phyloP scores from a whole-genome alignment of 305 asterid genomes.

The Lippia alba region DNA sequence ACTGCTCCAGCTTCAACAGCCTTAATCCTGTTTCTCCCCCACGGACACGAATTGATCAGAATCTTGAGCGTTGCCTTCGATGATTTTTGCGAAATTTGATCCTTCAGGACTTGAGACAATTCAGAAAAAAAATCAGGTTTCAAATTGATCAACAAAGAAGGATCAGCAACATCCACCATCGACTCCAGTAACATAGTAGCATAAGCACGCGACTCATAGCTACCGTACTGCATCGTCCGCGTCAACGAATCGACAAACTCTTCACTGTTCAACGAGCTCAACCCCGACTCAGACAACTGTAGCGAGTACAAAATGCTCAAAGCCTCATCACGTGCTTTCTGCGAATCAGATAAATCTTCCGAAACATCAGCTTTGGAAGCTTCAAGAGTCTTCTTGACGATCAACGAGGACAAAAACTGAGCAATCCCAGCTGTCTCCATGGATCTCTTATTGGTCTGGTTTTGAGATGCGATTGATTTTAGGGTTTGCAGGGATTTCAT shows the following conservation, averaged over 20 bases:
- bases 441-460: constrained; percentile 59
- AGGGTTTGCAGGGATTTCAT: constrained; percentile 50
- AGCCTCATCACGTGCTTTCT: constrained; percentile 52
- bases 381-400: constrained; percentile 32
- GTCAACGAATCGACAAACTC: constrained; percentile 54
- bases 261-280: constrained; percentile 45
- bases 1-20: constrained; percentile 64
- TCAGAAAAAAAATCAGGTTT: constrained; percentile 47
- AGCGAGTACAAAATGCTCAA: constrained; percentile 57
- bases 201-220: constrained; percentile 66
- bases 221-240: constrained; percentile 53
- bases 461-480: constrained; percentile 57
- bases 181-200: constrained; percentile 57
- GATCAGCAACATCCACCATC: constrained; percentile 52
- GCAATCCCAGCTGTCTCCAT: constrained; percentile 63
- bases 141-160: constrained; percentile 36
- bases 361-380: neutral
- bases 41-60: constrained; percentile 46
- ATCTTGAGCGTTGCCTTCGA: constrained; percentile 56
- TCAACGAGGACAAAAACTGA: constrained; percentile 53
- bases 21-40: constrained; percentile 62
- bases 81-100: constrained; percentile 55
- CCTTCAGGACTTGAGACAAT: constrained; percentile 45
- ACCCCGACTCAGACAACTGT: constrained; percentile 56
- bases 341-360: constrained; percentile 27